These are phyloP conservation scores for Schrenkiella parvula DNA, from an alignment of 345 rosid genomes.

Conservation along the genomic window DNA sequence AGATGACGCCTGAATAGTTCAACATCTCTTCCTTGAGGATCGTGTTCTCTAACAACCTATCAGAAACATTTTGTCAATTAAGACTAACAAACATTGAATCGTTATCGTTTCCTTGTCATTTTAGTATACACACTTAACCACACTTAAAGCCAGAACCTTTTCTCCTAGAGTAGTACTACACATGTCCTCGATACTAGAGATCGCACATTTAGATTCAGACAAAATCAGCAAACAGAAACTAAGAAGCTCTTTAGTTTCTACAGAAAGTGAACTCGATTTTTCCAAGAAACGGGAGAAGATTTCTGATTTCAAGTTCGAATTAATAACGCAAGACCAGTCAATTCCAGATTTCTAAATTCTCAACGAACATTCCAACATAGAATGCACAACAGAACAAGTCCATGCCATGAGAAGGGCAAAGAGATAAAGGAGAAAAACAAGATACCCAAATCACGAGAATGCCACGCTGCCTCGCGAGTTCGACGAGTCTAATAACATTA, in stretches of 20 bases:
- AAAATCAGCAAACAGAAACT: background rate
- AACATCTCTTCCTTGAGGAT: constrained; percentile 73
- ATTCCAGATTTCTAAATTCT: background rate
- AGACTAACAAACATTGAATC: background rate
- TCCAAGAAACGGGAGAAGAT: no score
- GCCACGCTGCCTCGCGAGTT: constrained; percentile 71
- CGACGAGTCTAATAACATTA: constrained; percentile 62
- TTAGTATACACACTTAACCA: background rate
- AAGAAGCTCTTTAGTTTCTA: background rate
- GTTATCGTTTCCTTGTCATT: background rate
- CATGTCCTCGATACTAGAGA: background rate
- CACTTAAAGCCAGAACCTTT: background rate
- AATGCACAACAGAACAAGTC: background rate
- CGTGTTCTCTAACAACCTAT: constrained; percentile 84
- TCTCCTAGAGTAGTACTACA: background rate
- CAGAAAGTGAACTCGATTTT: no score
- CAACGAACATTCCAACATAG: background rate
- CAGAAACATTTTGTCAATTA: background rate
- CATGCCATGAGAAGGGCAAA: constrained; percentile 1
- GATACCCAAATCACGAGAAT: constrained; percentile 74
- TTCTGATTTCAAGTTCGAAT: background rate
- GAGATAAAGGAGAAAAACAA: background rate
- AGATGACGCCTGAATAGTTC: constrained; percentile 63
- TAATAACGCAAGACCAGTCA: background rate
- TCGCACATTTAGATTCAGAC: background rate